These are phyloP conservation scores for Prunus mira DNA, from an alignment of 306 rosid genomes.

Conservation along the genomic window DNA sequence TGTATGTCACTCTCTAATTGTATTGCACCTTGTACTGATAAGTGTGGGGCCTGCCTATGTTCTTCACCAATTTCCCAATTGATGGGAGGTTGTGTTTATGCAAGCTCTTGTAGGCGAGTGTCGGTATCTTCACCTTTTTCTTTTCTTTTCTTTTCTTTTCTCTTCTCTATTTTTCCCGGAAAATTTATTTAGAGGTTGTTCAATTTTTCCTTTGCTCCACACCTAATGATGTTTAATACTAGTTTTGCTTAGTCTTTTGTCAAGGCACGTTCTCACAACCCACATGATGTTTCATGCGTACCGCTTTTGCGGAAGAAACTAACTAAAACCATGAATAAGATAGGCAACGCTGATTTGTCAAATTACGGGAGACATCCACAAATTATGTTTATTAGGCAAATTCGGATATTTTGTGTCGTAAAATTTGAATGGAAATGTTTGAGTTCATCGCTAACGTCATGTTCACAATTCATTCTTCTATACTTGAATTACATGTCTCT, in stretches of 20 bases:
- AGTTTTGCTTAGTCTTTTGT: conserved; percentile 10
- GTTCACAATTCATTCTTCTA: too few relatives aligned
- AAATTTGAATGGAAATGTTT: not conserved
- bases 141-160: not conserved
- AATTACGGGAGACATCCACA: too few relatives aligned
- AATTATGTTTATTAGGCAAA: too few relatives aligned
- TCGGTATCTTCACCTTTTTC: too few relatives aligned
- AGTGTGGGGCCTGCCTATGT: conserved; percentile 26
- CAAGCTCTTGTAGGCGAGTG: conserved; percentile 11
- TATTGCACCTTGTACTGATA: conserved; percentile 18
- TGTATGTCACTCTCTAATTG: conserved; percentile 24
- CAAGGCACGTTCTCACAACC: not conserved
- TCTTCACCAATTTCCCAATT: not conserved
- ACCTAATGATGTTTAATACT: conserved; percentile 8
- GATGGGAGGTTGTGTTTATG: not conserved
- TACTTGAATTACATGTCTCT: too few relatives aligned
- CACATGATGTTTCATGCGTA: not conserved
- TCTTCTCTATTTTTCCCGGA: not conserved
- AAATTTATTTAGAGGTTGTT: not conserved
- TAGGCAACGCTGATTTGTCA: too few relatives aligned
- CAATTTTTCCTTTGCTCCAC: not conserved
- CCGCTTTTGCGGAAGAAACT: not conserved
- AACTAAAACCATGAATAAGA: not conserved
- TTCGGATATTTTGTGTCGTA: too few relatives aligned
- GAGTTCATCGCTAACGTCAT: too few relatives aligned